Conservation (phyloP, 2,329 filamentous ascomycete genomes). For the Neospermospora avenae region DNA sequence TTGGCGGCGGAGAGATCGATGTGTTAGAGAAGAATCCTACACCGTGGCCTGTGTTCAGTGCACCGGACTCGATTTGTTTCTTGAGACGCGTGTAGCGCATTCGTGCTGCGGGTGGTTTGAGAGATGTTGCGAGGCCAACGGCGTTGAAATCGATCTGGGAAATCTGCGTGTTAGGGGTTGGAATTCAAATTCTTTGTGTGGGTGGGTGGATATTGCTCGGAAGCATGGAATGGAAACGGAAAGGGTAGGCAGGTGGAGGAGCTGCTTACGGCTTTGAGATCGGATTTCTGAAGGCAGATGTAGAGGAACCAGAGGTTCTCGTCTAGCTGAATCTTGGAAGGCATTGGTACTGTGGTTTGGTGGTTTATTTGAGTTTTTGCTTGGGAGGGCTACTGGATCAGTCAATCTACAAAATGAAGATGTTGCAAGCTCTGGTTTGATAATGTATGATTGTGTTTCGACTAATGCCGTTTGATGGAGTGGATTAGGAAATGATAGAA, state of each 20-base stretch:
- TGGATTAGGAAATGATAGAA: background rate
- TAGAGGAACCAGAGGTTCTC: conserved; percentile 42
- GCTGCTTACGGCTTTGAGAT: conserved; percentile 37
- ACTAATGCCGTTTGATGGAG: background rate
- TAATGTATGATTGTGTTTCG: conserved; percentile 4
- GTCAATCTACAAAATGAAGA: no score
- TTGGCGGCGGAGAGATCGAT: background rate
- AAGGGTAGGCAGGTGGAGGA: background rate
- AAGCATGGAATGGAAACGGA: background rate
- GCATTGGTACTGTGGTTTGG: conserved; percentile 31
- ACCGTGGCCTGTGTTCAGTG: conserved; percentile 28
- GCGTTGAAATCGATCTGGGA: conserved; percentile 39
- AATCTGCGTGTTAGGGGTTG: background rate
- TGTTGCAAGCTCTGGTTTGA: background rate
- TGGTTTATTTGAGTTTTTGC: background rate
- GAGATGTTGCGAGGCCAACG: conserved; percentile 34
- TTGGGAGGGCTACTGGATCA: no score
- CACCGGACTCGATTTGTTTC: conserved; percentile 33
- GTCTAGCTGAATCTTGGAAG: conserved; percentile 39
- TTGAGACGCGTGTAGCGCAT: conserved; percentile 40
- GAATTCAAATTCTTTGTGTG: background rate
- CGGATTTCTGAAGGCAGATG: conserved; percentile 39
- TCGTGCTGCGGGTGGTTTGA: conserved; percentile 39
- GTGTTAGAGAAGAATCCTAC: conserved; percentile 24
- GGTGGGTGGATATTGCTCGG: background rate